Evolutionary conservation across 2,329 filamentous ascomycete species (phyloP).

Genomic region (Xylogone sp.): DNA sequence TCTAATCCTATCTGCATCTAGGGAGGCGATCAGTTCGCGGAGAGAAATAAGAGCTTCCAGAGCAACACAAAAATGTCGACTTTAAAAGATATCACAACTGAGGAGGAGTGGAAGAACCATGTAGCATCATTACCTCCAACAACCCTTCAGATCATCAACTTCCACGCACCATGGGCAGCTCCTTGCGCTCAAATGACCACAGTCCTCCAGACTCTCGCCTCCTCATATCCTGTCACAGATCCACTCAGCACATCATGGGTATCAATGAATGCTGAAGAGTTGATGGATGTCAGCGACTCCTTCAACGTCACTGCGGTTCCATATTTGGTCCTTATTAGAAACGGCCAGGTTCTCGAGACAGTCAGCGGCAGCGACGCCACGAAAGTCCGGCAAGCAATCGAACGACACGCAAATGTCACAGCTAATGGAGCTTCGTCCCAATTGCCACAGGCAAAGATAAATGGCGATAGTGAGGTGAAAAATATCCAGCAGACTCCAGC

Average conservation of each 20-base stretch:
- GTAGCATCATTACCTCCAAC: slow-evolving; percentile 62
- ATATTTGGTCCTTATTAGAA: slow-evolving; percentile 79
- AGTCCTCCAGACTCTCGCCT: slow-evolving; percentile 80
- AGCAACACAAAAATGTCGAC: slow-evolving; percentile 61
- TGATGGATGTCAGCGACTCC: slow-evolving; percentile 84
- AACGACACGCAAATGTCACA: slow-evolving; percentile 59
- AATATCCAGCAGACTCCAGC: slow-evolving; percentile 25
- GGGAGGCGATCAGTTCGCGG: no score
- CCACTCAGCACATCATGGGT: slow-evolving; percentile 73
- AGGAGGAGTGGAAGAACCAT: slow-evolving; percentile 69
- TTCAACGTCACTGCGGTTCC: slow-evolving; percentile 96
- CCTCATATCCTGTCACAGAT: slow-evolving; percentile 68
- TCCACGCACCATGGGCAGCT: slow-evolving; percentile 95
- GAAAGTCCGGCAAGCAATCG: slow-evolving; percentile 81
- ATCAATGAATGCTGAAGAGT: slow-evolving; percentile 88
- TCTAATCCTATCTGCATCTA: no score
- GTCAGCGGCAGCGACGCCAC: slow-evolving; percentile 87
- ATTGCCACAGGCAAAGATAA: slow-evolving; percentile 17
- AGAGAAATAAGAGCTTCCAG: no score
- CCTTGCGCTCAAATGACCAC: slow-evolving; percentile 90
- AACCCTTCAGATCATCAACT: slow-evolving; percentile 81
- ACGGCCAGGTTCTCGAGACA: slow-evolving; percentile 73
- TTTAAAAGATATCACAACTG: slow-evolving; percentile 72
- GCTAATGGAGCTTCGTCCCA: slow-evolving; percentile 8
- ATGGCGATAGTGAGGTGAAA: slow-evolving; percentile 38